Evolutionary conservation across 2,329 filamentous ascomycete genomes (phyloP).

Genomic region (Lasiodiplodia sp.): DNA sequence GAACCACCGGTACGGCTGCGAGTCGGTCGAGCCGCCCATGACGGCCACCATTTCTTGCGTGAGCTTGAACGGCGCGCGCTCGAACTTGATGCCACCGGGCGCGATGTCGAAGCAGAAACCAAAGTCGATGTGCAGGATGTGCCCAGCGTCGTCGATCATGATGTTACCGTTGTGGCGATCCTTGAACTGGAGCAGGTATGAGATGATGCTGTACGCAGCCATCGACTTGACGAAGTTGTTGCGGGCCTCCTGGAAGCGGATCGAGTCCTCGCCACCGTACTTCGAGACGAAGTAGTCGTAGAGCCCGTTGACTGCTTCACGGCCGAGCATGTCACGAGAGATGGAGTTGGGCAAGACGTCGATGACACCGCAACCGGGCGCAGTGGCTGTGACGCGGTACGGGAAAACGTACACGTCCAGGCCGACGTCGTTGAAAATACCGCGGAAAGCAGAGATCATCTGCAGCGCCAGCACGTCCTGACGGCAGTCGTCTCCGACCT

Average conservation of each 20-base stretch:
- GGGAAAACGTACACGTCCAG: constrained; percentile 97
- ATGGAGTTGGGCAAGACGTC: constrained; percentile 98
- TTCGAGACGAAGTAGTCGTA: constrained; percentile 99
- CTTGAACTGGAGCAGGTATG: constrained; percentile 97
- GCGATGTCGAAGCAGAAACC: constrained; percentile 99
- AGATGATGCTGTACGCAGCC: constrained; percentile 98
- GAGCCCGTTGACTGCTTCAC: constrained; percentile 95
- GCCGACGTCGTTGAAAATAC: constrained; percentile 94
- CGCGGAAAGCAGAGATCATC: constrained; percentile 96
- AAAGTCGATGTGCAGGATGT: constrained; percentile 98
- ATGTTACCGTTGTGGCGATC: constrained; percentile 99
- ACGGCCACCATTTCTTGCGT: constrained; percentile 98
- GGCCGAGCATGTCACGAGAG: constrained; percentile 96
- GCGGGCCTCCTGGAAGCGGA: constrained; percentile 92
- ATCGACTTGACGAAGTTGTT: constrained; percentile 99
- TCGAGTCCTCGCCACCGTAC: constrained; percentile 94
- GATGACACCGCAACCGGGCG: constrained; percentile 96
- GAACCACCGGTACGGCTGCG: constrained; percentile 93
- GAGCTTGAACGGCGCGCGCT: constrained; percentile 97
- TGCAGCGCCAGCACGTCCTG: constrained; percentile 96
- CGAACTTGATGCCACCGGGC: constrained; percentile 95
- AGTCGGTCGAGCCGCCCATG: constrained; percentile 84
- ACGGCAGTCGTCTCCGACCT: constrained; percentile 97
- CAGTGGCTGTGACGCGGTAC: constrained; percentile 95
- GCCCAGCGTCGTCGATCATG: constrained; percentile 97